Evolutionary conservation across 1,139 yeast genomes (phyloP).

Genomic region (Sugiyamaella pinicola): DNA sequence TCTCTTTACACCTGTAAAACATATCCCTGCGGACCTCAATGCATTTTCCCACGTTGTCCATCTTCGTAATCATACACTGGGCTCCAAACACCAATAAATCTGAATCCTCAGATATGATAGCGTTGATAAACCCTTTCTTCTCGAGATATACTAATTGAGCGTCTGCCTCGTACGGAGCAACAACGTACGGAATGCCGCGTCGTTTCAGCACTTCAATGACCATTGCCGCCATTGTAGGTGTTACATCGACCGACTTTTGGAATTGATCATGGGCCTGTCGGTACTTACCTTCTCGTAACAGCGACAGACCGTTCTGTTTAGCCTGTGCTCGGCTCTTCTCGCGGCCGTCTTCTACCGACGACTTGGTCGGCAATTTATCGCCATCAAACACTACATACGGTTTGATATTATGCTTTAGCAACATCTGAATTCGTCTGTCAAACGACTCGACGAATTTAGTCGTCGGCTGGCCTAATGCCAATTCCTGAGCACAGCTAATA

Average conservation of each 20-base stretch:
- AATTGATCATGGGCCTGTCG: conserved; percentile 58
- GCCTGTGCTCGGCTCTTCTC: conserved; percentile 35
- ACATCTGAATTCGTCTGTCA: conserved; percentile 64
- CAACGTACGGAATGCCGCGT: conserved; percentile 68
- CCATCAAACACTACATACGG: conserved; percentile 97
- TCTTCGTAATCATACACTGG: conserved; percentile 69
- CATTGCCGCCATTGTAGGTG: conserved; percentile 88
- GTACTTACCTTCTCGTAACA: conserved; percentile 49
- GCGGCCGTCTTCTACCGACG: conserved; percentile 70
- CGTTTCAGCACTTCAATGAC: conserved; percentile 68
- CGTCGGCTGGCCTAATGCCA: conserved; percentile 74
- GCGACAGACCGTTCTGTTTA: conserved; percentile 31
- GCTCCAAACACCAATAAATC: conserved; percentile 93
- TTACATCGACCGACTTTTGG: conserved; percentile 81
- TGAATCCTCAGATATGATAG: conserved; percentile 91
- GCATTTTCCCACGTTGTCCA: conserved; percentile 71
- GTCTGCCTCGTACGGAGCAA: conserved; percentile 98
- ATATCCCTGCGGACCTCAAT: conserved; percentile 58
- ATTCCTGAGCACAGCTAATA: conserved; percentile 79
- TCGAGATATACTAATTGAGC: conserved; percentile 94
- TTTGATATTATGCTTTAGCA: conserved; percentile 64
- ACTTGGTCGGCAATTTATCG: conserved; percentile 78
- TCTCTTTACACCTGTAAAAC: conserved; percentile 44
- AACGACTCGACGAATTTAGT: conserved; percentile 53
- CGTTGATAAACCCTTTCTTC: conserved; percentile 71